Evolutionary conservation across 2,329 filamentous ascomycete genomes (phyloP).

Genomic region (Fusarium succisae): DNA sequence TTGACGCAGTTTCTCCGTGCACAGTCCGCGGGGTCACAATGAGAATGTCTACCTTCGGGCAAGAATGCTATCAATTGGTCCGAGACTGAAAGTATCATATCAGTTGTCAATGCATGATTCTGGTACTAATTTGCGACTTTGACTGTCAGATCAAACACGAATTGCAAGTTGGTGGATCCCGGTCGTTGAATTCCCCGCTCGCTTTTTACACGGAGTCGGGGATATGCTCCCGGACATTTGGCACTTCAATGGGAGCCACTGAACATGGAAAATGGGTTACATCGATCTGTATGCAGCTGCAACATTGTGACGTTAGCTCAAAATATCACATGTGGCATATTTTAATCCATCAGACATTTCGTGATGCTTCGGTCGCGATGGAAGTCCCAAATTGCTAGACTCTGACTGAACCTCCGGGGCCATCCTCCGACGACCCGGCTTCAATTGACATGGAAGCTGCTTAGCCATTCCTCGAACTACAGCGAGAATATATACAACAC

Average conservation of each 20-base stretch:
- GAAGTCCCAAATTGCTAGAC: no score
- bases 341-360: not conserved
- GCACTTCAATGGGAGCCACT: not conserved
- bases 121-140: not conserved
- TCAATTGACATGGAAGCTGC: not conserved
- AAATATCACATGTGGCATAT: not conserved
- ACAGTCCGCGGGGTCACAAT: not conserved
- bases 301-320: not conserved
- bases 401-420: not conserved
- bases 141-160: not conserved
- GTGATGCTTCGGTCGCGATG: not conserved
- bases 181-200: constrained; percentile 27
- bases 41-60: not conserved
- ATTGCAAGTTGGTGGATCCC: constrained; percentile 16
- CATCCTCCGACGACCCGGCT: not conserved
- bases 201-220: constrained; percentile 29
- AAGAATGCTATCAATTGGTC: not conserved
- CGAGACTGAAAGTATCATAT: not conserved
- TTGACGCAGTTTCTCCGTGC: not conserved
- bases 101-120: not conserved
- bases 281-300: not conserved
- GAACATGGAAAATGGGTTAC: not conserved
- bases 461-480: not conserved
- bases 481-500: not conserved
- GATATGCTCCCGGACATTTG: constrained; percentile 19